These are phyloP conservation scores for Xerocomellus amylosporus DNA, from an alignment of 768 basidiomycete species.

Conservation along the genomic window DNA sequence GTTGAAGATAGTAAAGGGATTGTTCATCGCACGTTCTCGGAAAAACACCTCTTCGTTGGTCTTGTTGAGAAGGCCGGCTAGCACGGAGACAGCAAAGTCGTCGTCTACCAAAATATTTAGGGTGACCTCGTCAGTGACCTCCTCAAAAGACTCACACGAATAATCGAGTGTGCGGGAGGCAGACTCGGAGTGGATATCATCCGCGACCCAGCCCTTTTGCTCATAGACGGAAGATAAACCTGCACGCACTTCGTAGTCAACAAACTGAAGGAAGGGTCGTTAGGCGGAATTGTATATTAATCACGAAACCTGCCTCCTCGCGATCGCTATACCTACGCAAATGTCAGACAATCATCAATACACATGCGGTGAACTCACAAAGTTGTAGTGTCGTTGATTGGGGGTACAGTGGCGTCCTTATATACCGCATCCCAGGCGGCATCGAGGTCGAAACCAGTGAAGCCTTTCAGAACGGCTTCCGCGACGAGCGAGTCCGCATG, in stretches of 20 bases:
- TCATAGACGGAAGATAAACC: slow-evolving; percentile 71
- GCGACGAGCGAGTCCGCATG: slow-evolving; percentile 79
- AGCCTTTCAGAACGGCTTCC: slow-evolving; percentile 65
- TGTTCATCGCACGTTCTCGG: slow-evolving; percentile 50
- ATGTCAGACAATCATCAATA: background rate
- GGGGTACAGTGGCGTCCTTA: slow-evolving; percentile 69
- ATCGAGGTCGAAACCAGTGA: slow-evolving; percentile 58
- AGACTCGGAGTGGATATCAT: slow-evolving; percentile 76
- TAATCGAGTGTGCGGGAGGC: slow-evolving; percentile 78
- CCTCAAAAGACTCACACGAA: slow-evolving; percentile 51
- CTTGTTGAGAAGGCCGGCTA: slow-evolving; percentile 55
- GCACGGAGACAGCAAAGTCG: slow-evolving; percentile 68
- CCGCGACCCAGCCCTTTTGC: slow-evolving; percentile 70
- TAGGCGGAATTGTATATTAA: background rate
- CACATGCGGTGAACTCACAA: slow-evolving; percentile 36
- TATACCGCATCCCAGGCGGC: slow-evolving; percentile 71
- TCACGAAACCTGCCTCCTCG: slow-evolving; percentile 50
- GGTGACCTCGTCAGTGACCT: background rate
- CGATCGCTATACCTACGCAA: slow-evolving; percentile 60
- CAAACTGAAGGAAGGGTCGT: slow-evolving; percentile 40
- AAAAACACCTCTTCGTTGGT: slow-evolving; percentile 50
- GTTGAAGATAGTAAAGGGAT: slow-evolving; percentile 69
- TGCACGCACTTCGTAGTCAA: slow-evolving; percentile 79
- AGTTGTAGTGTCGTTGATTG: slow-evolving; percentile 50
- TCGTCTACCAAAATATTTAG: slow-evolving; percentile 49